These are phyloP conservation scores for Ilex paraguariensis DNA, from an alignment of 305 asterid species.

Conservation along the genomic window DNA sequence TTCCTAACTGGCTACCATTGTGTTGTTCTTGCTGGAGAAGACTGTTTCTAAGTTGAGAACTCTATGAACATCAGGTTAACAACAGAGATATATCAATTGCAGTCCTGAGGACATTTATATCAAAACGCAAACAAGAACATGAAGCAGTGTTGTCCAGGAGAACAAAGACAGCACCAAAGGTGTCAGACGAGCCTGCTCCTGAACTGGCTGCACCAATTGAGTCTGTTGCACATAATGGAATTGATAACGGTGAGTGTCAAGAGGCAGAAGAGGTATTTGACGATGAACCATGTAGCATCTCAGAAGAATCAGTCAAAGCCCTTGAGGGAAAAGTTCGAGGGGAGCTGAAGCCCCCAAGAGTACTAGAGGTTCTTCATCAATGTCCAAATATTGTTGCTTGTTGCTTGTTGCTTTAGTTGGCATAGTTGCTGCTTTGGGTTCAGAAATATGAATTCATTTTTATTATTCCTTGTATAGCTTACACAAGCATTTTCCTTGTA, in stretches of 20 bases:
- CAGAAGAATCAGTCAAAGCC: slow-evolving; percentile 28
- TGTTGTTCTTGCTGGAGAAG: too few relatives aligned
- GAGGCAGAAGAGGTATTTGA: slow-evolving; percentile 28
- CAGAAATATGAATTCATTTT: too few relatives aligned
- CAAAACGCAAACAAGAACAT: slow-evolving; percentile 66
- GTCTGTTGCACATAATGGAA: slow-evolving; percentile 26
- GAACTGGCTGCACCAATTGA: slow-evolving; percentile 28
- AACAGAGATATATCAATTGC: slow-evolving; percentile 97
- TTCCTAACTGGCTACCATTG: background rate
- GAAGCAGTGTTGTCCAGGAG: slow-evolving; percentile 47
- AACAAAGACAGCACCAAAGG: slow-evolving; percentile 41
- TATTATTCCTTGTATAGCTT: slow-evolving; percentile 3
- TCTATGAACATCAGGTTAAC: slow-evolving; percentile 59
- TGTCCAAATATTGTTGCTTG: slow-evolving; percentile 11
- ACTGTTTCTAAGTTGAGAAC: slow-evolving; percentile 4
- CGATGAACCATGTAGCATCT: slow-evolving; percentile 36
- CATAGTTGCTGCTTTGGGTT: slow-evolving; percentile 3
- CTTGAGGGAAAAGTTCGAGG: slow-evolving; percentile 41
- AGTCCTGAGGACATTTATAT: slow-evolving; percentile 75
- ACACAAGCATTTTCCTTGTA: slow-evolving; percentile 5
- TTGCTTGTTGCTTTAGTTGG: background rate
- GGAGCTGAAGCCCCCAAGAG: slow-evolving; percentile 67
- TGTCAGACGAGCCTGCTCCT: slow-evolving; percentile 24
- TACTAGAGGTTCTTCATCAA: slow-evolving; percentile 68
- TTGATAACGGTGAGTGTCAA: slow-evolving; percentile 42